phyloP scores from a whole-genome alignment of 1,139 yeast genomes.

The Geotrichum restrictum region DNA sequence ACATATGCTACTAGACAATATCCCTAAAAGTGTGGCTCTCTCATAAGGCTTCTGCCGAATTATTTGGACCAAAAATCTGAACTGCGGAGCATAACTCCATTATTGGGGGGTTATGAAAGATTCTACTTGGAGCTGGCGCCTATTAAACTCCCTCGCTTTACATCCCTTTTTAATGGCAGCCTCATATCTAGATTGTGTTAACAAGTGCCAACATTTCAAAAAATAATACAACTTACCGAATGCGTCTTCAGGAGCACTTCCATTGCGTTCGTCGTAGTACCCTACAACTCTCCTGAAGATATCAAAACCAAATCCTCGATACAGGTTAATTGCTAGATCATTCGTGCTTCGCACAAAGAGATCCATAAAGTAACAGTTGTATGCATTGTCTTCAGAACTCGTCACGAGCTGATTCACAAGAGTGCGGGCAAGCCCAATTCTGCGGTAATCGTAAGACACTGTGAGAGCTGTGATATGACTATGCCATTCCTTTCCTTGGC shows the following conservation, averaged over 20 bases:
- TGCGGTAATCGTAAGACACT: conserved; percentile 71
- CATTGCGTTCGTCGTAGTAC: conserved; percentile 62
- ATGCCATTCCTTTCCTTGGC: conserved; percentile 82
- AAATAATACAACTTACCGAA: conserved; percentile 59
- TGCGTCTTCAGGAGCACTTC: conserved; percentile 68
- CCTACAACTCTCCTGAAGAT: conserved; percentile 87
- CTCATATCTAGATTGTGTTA: conserved; percentile 38
- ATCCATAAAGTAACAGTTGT: conserved; percentile 75
- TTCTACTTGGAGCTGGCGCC: conserved; percentile 22
- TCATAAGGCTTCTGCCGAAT: too few species aligned
- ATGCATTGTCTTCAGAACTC: conserved; percentile 54
- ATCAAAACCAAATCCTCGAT: conserved; percentile 79
- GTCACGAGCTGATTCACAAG: conserved; percentile 71
- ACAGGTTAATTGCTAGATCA: conserved; percentile 69
- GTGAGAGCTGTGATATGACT: conserved; percentile 97
- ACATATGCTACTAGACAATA: too few species aligned
- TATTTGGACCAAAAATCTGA: too few species aligned
- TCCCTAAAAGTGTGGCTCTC: too few species aligned
- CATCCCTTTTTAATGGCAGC: conserved; percentile 54
- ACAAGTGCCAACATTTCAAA: background rate
- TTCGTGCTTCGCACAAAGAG: conserved; percentile 87
- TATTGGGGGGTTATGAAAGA: too few species aligned
- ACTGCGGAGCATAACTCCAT: too few species aligned
- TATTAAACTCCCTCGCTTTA: conserved; percentile 33
- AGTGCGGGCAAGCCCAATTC: conserved; percentile 74